phyloP scores from a whole-genome alignment of 352 stramenopile genomes.

The Achlya hypogyna region DNA sequence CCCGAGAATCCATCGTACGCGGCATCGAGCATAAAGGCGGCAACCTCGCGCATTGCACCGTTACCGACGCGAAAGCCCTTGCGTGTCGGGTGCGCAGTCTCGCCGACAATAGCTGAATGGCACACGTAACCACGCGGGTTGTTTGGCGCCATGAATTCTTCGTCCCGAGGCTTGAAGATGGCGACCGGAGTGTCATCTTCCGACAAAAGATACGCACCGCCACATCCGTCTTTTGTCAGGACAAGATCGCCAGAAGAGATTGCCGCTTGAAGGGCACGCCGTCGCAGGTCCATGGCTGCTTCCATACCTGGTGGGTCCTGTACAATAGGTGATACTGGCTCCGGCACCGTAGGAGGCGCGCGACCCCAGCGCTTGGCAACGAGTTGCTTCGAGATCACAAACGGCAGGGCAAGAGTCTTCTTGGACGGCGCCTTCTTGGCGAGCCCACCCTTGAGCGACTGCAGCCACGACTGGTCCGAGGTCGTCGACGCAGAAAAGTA shows the following conservation, averaged over 20 bases:
- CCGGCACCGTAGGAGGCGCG: neutral
- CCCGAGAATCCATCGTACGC: slow-evolving; percentile 73
- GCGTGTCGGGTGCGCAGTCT: slow-evolving; percentile 73
- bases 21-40: slow-evolving; percentile 72
- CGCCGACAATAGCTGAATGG: slow-evolving; percentile 64
- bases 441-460: neutral
- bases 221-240: slow-evolving; percentile 71
- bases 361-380: neutral
- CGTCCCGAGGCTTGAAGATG: slow-evolving; percentile 97
- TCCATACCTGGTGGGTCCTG: neutral
- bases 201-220: slow-evolving; percentile 52
- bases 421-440: slow-evolving; percentile 11
- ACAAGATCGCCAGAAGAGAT: slow-evolving; percentile 22
- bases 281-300: neutral
- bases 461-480: slow-evolving; percentile 9
- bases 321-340: neutral
- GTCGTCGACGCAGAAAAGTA: neutral
- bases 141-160: slow-evolving; percentile 98
- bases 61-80: slow-evolving; percentile 83
- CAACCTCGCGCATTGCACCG: slow-evolving; percentile 70
- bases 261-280: neutral
- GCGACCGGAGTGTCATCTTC: slow-evolving; percentile 31
- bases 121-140: slow-evolving; percentile 95
- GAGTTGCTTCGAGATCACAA: neutral
- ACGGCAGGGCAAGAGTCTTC: neutral